Percentiles rank a stretch among this genome's conserved stretches.
Evolutionary conservation across 148 eudicot species (phyloP).

Genomic region (Chenopodium suecicum): DNA sequence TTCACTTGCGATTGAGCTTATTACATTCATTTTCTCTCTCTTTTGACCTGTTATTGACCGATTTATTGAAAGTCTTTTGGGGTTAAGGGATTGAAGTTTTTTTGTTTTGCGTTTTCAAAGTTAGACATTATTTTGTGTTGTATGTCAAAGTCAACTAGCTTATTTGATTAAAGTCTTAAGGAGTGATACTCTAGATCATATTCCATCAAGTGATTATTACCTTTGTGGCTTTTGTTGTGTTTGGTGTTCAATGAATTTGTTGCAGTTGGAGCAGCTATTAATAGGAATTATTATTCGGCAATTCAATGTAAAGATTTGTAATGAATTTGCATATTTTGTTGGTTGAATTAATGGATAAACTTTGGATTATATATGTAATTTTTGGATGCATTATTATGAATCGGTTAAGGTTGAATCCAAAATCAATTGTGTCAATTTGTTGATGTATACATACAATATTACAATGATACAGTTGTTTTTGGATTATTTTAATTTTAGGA

Average conservation of each 20-base stretch:
- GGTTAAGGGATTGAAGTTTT: neutral
- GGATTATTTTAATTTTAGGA: too few species aligned
- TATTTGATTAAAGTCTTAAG: neutral
- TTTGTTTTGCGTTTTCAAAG: neutral
- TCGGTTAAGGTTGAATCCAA: too few species aligned
- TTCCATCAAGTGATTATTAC: too few species aligned
- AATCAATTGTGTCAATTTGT: too few species aligned
- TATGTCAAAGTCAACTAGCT: neutral
- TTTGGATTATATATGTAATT: neutral
- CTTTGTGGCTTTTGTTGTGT: too few species aligned
- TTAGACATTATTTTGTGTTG: neutral
- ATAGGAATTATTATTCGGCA: neutral
- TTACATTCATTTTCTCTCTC: neutral
- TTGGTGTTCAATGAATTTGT: too few species aligned
- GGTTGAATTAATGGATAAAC: neutral
- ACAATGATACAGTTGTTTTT: too few species aligned
- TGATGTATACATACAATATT: too few species aligned
- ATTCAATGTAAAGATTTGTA: neutral
- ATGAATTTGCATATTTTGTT: neutral
- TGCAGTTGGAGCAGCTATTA: too few species aligned
- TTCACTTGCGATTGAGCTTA: slow-evolving; percentile 44
- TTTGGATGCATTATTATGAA: too few species aligned
- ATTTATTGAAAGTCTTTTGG: neutral
- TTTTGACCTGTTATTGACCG: neutral
- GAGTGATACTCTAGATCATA: too few species aligned